These are phyloP conservation scores for Nymphaea colorata DNA, from an alignment of 164 flowering plant genomes.

Conservation along the genomic window DNA sequence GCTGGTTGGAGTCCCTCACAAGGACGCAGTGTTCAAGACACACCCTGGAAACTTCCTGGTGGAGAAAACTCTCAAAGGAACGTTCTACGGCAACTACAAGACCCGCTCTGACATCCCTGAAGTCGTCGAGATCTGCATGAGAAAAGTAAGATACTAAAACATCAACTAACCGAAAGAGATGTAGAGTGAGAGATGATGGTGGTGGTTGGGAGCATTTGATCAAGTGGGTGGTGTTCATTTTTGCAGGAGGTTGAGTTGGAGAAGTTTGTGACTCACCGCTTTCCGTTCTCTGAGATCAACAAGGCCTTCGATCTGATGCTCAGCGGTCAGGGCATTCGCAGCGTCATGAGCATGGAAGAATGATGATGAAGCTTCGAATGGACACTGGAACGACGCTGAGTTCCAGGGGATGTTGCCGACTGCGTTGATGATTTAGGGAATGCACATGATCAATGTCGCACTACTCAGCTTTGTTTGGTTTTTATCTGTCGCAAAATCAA, in stretches of 20 bases:
- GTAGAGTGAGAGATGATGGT: neutral
- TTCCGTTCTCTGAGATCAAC: conserved; percentile 64
- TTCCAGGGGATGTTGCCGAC: no score
- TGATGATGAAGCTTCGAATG: neutral
- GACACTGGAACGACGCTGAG: no score
- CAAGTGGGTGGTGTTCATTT: neutral
- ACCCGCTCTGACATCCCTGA: conserved; percentile 52
- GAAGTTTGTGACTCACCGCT: conserved; percentile 57
- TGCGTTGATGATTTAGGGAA: no score
- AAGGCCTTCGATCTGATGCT: conserved; percentile 64
- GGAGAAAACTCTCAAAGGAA: conserved; percentile 64
- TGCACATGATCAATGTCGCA: no score
- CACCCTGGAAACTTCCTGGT: conserved; percentile 50
- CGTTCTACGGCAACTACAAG: conserved; percentile 67
- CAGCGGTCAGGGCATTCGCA: conserved; percentile 40
- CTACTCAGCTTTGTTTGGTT: no score
- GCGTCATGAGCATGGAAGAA: conserved; percentile 35
- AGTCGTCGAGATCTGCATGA: conserved; percentile 65
- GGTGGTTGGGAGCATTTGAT: neutral
- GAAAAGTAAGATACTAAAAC: conserved; percentile 27
- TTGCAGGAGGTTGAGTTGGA: conserved; percentile 53
- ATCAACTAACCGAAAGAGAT: no score
- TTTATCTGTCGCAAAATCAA: no score
- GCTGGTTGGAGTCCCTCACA: conserved; percentile 52
- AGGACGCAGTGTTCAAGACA: conserved; percentile 48